Percentiles rank a stretch among this genome's conserved stretches.
phyloP scores from a whole-genome alignment of 805 yeast species.

The Dipodascus albidus region DNA sequence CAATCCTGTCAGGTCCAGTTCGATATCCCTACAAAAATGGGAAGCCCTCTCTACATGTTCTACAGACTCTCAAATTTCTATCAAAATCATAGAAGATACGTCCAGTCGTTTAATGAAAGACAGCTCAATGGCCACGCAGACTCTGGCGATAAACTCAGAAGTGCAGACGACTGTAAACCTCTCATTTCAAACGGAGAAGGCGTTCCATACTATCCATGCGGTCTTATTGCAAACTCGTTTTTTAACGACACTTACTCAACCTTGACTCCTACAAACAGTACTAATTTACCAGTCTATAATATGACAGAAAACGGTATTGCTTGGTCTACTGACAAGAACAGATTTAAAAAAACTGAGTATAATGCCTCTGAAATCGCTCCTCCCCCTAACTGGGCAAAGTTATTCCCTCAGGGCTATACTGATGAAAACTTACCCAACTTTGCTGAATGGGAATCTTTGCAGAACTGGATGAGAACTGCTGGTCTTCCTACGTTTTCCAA shows the following conservation, averaged over 20 bases:
- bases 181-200: slow-evolving; percentile 40
- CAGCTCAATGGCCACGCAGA: slow-evolving; percentile 76
- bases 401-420: slow-evolving; percentile 80
- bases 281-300: slow-evolving; percentile 22
- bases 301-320: slow-evolving; percentile 57
- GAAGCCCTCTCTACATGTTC: slow-evolving; percentile 63
- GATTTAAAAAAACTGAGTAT: slow-evolving; percentile 66
- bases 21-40: slow-evolving; percentile 56
- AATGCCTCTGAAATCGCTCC: slow-evolving; percentile 66
- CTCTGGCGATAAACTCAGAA: slow-evolving; percentile 35
- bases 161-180: slow-evolving; percentile 51
- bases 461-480: slow-evolving; percentile 98
- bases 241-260: slow-evolving; percentile 77
- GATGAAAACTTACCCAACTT: slow-evolving; percentile 68
- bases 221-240: slow-evolving; percentile 82
- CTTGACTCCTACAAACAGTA: slow-evolving; percentile 20
- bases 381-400: slow-evolving; percentile 81
- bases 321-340: slow-evolving; percentile 68
- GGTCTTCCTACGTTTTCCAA: slow-evolving; percentile 86
- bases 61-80: slow-evolving; percentile 82
- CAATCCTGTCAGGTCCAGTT: slow-evolving; percentile 57
- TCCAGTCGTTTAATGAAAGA: slow-evolving; percentile 65
- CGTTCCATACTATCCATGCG: slow-evolving; percentile 83
- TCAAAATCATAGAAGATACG: slow-evolving; percentile 93
- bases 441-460: slow-evolving; percentile 68